Conservation (phyloP, 345 rosid genomes). For the Pelargonium nanum region DNA sequence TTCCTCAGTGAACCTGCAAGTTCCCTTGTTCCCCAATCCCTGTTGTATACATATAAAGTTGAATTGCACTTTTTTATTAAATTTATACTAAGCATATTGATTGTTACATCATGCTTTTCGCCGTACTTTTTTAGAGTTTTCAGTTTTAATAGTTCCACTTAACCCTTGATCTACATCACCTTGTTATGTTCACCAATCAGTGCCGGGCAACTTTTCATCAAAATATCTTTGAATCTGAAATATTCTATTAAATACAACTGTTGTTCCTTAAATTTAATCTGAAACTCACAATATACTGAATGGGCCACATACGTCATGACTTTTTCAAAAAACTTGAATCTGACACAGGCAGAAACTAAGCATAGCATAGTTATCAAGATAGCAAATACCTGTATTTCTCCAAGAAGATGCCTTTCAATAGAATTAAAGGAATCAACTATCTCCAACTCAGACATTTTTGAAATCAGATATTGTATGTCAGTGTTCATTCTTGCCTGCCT, state of each 20-base stretch:
- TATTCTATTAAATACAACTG: neutral
- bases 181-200: neutral
- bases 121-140: no score
- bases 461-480: slow-evolving; percentile 51
- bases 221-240: no score
- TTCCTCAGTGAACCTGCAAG: neutral
- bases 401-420: slow-evolving; percentile 63
- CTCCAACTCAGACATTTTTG: slow-evolving; percentile 77
- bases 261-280: no score
- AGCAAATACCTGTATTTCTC: slow-evolving; percentile 54
- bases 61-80: no score
- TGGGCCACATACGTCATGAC: neutral
- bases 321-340: no score
- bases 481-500: slow-evolving; percentile 75
- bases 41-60: no score
- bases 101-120: neutral
- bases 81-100: no score
- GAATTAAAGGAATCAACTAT: slow-evolving; percentile 83
- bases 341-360: no score
- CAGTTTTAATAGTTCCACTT: neutral
- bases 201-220: no score
- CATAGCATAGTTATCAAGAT: neutral
- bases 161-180: neutral
- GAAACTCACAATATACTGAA: neutral
- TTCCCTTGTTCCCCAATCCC: no score